Evolutionary conservation across 176 grass and related monocot species (phyloP).

Genomic region (Oryza brachyantha): DNA sequence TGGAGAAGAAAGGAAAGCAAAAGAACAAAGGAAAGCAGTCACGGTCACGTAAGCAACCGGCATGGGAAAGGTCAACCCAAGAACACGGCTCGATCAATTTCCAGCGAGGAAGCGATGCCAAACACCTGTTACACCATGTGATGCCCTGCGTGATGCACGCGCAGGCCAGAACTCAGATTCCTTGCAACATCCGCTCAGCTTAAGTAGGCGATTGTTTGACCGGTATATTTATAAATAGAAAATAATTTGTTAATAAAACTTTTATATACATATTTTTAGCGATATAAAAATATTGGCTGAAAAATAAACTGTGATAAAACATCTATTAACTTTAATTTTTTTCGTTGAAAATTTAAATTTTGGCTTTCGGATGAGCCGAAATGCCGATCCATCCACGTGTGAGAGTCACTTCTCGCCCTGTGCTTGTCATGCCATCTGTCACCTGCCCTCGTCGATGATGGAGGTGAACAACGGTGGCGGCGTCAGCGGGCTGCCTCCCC

Average conservation of each 20-base stretch:
- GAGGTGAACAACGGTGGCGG: slow-evolving; percentile 38
- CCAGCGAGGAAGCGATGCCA: background rate
- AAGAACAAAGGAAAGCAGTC: background rate
- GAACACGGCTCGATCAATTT: background rate
- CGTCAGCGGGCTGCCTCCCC: background rate
- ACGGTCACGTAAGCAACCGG: background rate
- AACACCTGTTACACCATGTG: background rate
- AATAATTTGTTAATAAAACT: no score
- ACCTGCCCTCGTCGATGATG: slow-evolving; percentile 48
- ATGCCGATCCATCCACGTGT: no score
- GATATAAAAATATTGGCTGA: no score
- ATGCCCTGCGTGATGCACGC: background rate
- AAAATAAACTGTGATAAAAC: no score
- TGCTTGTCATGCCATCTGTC: background rate
- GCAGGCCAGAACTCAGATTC: background rate
- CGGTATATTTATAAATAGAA: no score
- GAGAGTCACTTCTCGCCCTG: background rate
- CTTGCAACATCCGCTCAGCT: no score
- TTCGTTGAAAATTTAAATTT: no score
- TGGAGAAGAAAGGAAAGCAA: background rate
- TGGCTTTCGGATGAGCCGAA: no score
- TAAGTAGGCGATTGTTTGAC: no score
- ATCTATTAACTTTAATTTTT: no score
- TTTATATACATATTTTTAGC: no score
- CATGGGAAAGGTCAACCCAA: background rate